Conservation (phyloP, 1,139 yeast genomes). For the Nadsonia commutata region DNA sequence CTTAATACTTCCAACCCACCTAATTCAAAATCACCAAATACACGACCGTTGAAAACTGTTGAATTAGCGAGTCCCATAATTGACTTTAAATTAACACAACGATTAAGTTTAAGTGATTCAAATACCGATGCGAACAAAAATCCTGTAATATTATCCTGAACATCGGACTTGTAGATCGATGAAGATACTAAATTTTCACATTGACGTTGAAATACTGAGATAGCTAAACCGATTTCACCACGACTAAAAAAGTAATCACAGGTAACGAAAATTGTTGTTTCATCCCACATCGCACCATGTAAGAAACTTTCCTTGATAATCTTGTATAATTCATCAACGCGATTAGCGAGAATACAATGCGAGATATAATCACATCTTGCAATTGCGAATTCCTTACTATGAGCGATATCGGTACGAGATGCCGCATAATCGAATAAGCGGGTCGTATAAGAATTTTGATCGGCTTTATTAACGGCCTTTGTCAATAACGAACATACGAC, state of each 20-base stretch:
- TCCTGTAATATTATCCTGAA: conserved; percentile 2
- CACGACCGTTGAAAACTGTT: conserved; percentile 12
- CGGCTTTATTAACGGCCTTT: conserved; percentile 12
- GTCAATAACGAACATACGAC: conserved; percentile 13
- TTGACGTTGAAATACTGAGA: conserved; percentile 14
- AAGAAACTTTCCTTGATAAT: conserved; percentile 20
- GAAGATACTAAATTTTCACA: conserved; percentile 8
- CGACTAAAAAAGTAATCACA: conserved; percentile 11
- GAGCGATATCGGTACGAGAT: conserved; percentile 9
- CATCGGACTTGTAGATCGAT: conserved; percentile 5
- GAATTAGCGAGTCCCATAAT: conserved; percentile 12
- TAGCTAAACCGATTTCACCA: conserved; percentile 14
- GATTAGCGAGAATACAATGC: conserved; percentile 11
- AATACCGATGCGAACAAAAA: conserved; percentile 8
- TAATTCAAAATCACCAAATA: conserved; percentile 12
- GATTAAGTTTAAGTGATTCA: conserved; percentile 6
- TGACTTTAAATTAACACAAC: conserved; percentile 7
- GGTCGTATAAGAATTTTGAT: conserved; percentile 11
- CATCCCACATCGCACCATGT: conserved; percentile 21
- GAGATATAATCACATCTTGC: conserved; percentile 14
- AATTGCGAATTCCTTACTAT: conserved; percentile 9
- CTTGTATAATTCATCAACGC: conserved; percentile 15
- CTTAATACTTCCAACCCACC: conserved; percentile 12
- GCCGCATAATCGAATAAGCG: conserved; percentile 18
- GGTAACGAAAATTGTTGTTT: conserved; percentile 17